Evolutionary conservation across 352 stramenopile species (phyloP).

Genomic region (Phytophthora pistaciae): DNA sequence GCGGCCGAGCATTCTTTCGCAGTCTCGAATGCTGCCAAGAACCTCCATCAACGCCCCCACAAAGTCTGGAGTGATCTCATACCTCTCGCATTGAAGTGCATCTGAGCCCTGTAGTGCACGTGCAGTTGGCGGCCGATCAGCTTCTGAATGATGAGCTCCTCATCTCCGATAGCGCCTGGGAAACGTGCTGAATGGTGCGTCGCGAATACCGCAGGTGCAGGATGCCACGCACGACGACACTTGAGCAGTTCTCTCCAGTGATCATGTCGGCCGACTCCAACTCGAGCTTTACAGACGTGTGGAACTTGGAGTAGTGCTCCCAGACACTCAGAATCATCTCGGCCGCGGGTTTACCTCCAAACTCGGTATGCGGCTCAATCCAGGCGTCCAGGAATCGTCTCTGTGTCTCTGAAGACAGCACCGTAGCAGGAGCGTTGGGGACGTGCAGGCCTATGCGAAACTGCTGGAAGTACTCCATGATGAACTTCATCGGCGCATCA

Average conservation of each 20-base stretch:
- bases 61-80: neutral
- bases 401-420: neutral
- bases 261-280: neutral
- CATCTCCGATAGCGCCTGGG: slow-evolving; percentile 40
- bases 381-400: neutral
- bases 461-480: neutral
- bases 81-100: slow-evolving; percentile 43
- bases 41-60: neutral
- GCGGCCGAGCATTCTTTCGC: neutral
- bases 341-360: neutral
- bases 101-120: slow-evolving; percentile 49
- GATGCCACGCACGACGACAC: neutral
- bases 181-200: slow-evolving; percentile 62
- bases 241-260: neutral
- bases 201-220: slow-evolving; percentile 47
- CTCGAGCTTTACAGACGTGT: neutral
- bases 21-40: neutral
- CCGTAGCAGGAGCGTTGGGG: neutral
- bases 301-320: neutral
- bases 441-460: neutral
- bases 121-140: slow-evolving; percentile 57
- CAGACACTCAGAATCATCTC: neutral
- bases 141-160: slow-evolving; percentile 52
- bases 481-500: neutral
- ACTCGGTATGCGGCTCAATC: neutral